A percentile compares a stretch with the other conserved stretches of the same genome.
Conservation (phyloP, 1,284 basidiomycete genomes). For the Fomitopsis betulina region DNA sequence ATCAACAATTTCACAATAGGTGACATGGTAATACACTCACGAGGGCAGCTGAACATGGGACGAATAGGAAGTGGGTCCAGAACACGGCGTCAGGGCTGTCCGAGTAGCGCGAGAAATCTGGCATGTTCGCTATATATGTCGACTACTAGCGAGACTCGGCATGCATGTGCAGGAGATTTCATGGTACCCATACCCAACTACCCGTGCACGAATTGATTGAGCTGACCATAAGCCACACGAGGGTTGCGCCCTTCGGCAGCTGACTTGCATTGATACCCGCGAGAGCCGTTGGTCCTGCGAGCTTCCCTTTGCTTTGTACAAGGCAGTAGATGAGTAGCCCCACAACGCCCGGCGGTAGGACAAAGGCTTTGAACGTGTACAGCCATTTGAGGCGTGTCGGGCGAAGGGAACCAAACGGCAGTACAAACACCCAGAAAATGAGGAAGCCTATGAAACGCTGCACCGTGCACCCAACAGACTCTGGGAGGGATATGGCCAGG, state of each 20-base stretch:
- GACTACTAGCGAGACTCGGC: too few species aligned
- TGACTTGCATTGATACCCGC: slow-evolving; percentile 24
- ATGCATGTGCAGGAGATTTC: too few species aligned
- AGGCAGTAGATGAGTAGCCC: slow-evolving; percentile 38
- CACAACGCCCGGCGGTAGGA: slow-evolving; percentile 36
- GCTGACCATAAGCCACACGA: slow-evolving; percentile 39
- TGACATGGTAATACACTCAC: too few species aligned
- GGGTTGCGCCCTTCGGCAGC: slow-evolving; percentile 19
- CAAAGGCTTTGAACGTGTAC: slow-evolving; percentile 38
- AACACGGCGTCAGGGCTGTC: slow-evolving; percentile 15
- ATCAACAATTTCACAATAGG: too few species aligned
- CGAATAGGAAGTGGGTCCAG: slow-evolving; percentile 21
- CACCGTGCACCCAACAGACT: slow-evolving; percentile 33
- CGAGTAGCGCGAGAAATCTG: slow-evolving; percentile 20
- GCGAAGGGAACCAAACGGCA: slow-evolving; percentile 42
- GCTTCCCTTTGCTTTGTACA: slow-evolving; percentile 17
- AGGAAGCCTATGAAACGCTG: slow-evolving; percentile 20
- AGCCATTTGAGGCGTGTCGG: slow-evolving; percentile 40
- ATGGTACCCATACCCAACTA: slow-evolving; percentile 38
- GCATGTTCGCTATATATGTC: slow-evolving; percentile 35
- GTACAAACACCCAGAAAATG: slow-evolving; percentile 36
- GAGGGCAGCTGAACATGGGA: slow-evolving; percentile 19
- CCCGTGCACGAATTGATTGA: slow-evolving; percentile 36
- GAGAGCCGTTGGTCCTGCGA: slow-evolving; percentile 23
- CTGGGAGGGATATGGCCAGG: slow-evolving; percentile 35